These are phyloP conservation scores for Aquanectria penicillioides DNA, from an alignment of 2,329 filamentous ascomycete species.

Conservation along the genomic window DNA sequence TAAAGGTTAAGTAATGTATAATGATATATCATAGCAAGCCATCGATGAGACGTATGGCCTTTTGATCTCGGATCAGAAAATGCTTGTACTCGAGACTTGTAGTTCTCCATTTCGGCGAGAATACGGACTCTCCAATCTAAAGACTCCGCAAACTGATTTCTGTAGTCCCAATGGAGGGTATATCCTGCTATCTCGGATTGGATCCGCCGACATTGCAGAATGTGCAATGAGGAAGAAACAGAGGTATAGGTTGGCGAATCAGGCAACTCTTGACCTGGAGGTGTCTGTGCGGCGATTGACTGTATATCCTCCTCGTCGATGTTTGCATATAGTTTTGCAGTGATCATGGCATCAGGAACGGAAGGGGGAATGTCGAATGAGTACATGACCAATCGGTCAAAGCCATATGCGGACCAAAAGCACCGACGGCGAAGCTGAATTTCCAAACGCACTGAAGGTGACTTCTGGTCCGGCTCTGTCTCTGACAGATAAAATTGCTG, in stretches of 20 bases:
- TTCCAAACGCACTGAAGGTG: conserved; percentile 6
- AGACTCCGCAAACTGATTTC: conserved; percentile 29
- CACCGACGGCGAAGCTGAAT: conserved; percentile 40
- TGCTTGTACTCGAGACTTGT: conserved; percentile 31
- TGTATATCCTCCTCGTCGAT: conserved; percentile 40
- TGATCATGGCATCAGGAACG: conserved; percentile 42
- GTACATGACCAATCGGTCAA: conserved; percentile 42
- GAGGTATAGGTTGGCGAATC: conserved; percentile 27
- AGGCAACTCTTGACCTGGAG: conserved; percentile 19
- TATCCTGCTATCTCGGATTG: conserved; percentile 42
- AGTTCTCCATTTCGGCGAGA: conserved; percentile 39
- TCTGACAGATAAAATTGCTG: conserved; percentile 40
- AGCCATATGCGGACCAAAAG: conserved; percentile 45
- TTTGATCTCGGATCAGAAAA: conserved; percentile 35
- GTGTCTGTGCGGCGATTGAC: conserved; percentile 12
- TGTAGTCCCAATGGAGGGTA: conserved; percentile 37
- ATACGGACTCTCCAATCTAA: conserved; percentile 38
- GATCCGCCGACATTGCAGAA: conserved; percentile 40
- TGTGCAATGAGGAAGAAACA: conserved; percentile 41
- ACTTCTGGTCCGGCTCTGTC: conserved; percentile 26
- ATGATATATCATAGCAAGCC: conserved; percentile 45
- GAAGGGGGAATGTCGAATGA: conserved; percentile 41
- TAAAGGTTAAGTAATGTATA: conserved; percentile 43
- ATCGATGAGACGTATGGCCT: conserved; percentile 36
- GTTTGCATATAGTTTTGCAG: conserved; percentile 37